Conservation (phyloP, 768 basidiomycete species). For the Pleurotus djamor region DNA sequence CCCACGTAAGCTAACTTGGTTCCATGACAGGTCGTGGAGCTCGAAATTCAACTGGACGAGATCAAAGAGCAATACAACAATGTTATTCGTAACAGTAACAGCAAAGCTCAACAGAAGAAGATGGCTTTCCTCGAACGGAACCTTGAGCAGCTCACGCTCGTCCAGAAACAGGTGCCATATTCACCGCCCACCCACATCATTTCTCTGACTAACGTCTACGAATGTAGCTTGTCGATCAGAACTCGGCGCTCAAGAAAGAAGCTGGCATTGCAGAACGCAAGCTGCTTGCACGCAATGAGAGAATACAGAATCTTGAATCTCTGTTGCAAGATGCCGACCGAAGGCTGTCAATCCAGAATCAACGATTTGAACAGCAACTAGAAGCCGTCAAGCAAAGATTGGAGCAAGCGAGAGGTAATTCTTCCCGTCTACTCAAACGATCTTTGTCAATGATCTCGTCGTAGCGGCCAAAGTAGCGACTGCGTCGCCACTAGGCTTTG, state of each 20-base stretch:
- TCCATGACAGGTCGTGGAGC: constrained; percentile 82
- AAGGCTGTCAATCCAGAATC: constrained; percentile 86
- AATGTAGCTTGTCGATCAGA: constrained; percentile 93
- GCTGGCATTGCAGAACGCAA: constrained; percentile 96
- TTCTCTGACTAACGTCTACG: not conserved
- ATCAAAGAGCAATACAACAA: constrained; percentile 99
- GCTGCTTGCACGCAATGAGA: constrained; percentile 92
- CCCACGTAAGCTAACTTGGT: constrained; percentile 4
- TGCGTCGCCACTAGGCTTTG: constrained; percentile 78
- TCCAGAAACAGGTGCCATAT: constrained; percentile 87
- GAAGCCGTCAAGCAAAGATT: constrained; percentile 90
- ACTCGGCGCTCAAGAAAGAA: constrained; percentile 95
- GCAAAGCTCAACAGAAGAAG: constrained; percentile 98
- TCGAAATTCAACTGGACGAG: constrained; percentile 98
- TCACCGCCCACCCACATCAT: not conserved
- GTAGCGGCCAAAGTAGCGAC: constrained; percentile 77
- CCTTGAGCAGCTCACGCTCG: constrained; percentile 89
- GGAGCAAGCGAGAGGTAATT: constrained; percentile 85
- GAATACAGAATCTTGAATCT: constrained; percentile 95
- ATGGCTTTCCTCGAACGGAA: constrained; percentile 99
- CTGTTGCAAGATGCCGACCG: constrained; percentile 93
- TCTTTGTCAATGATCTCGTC: constrained; percentile 12
- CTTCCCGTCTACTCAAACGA: constrained; percentile 7
- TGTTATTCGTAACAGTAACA: constrained; percentile 97
- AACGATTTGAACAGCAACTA: constrained; percentile 93